phyloP scores from a whole-genome alignment of 331 rosid genomes.

The Spiraea crenata region DNA sequence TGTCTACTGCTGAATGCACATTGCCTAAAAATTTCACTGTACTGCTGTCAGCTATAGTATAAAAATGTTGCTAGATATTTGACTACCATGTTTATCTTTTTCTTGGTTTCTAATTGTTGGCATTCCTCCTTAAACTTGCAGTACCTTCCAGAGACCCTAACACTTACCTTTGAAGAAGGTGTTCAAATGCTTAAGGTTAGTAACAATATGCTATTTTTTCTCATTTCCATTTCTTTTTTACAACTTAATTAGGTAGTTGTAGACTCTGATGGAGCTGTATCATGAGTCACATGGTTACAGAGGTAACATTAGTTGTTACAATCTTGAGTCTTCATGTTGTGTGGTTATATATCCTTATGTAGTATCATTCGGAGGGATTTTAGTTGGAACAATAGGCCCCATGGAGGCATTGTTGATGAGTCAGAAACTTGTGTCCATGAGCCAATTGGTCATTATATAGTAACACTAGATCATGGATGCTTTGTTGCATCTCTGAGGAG shows the following conservation, averaged over 20 bases:
- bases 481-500: background rate
- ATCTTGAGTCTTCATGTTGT: background rate
- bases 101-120: conserved; percentile 28
- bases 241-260: background rate
- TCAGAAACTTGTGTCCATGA: background rate
- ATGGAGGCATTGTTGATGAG: background rate
- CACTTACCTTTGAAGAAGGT: conserved; percentile 93
- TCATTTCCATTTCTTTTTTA: background rate
- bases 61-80: background rate
- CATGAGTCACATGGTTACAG: background rate
- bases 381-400: background rate
- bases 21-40: background rate
- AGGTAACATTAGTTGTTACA: background rate
- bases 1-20: background rate
- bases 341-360: too few species aligned
- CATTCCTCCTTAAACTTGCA: conserved; percentile 36
- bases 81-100: background rate
- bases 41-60: background rate
- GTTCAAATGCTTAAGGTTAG: conserved; percentile 89
- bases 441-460: background rate
- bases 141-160: conserved; percentile 75
- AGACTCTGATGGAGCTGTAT: background rate
- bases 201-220: background rate
- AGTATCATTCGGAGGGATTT: background rate
- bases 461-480: background rate